phyloP scores from a whole-genome alignment of 371 early-diverging fungal genomes.

The Actinomortierella wolfii region DNA sequence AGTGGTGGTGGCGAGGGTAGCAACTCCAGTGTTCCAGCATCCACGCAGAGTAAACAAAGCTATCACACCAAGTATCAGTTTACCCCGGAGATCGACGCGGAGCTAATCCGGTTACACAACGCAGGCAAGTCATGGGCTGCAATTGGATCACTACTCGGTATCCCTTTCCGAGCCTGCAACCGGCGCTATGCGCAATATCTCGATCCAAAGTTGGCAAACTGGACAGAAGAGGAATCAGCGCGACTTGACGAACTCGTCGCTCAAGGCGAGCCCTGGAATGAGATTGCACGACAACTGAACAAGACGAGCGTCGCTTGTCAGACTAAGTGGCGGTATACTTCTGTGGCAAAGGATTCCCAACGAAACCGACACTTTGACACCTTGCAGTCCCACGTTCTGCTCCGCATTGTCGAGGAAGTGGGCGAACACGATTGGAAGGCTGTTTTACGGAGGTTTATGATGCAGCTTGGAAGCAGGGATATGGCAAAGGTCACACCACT shows the following conservation, averaged over 20 bases:
- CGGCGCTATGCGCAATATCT: slow-evolving; percentile 17
- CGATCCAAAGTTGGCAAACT: slow-evolving; percentile 14
- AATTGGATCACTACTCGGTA: slow-evolving; percentile 23
- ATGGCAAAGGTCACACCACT: slow-evolving; percentile 40
- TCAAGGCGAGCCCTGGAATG: slow-evolving; percentile 25
- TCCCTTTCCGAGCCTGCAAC: slow-evolving; percentile 29
- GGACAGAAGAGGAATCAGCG: slow-evolving; percentile 12
- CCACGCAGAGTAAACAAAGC: too few species aligned
- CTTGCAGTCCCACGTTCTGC: slow-evolving; percentile 24
- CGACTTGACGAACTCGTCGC: slow-evolving; percentile 16
- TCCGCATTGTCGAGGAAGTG: slow-evolving; percentile 22
- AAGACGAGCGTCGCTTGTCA: slow-evolving; percentile 11
- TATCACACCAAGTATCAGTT: slow-evolving; percentile 10
- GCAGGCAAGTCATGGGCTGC: slow-evolving; percentile 17
- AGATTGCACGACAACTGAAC: slow-evolving; percentile 12
- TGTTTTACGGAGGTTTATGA: slow-evolving; percentile 35
- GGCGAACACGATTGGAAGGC: slow-evolving; percentile 34
- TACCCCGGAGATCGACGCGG: slow-evolving; percentile 32
- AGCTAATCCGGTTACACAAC: slow-evolving; percentile 15
- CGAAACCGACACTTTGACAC: slow-evolving; percentile 32
- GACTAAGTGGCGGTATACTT: slow-evolving; percentile 15
- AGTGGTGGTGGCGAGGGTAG: too few species aligned
- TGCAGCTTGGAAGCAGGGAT: slow-evolving; percentile 20
- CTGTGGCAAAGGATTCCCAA: slow-evolving; percentile 4
- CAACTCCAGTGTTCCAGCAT: too few species aligned